Conservation (phyloP, 768 basidiomycete genomes). For the Cantharellus cinnabarinus region DNA sequence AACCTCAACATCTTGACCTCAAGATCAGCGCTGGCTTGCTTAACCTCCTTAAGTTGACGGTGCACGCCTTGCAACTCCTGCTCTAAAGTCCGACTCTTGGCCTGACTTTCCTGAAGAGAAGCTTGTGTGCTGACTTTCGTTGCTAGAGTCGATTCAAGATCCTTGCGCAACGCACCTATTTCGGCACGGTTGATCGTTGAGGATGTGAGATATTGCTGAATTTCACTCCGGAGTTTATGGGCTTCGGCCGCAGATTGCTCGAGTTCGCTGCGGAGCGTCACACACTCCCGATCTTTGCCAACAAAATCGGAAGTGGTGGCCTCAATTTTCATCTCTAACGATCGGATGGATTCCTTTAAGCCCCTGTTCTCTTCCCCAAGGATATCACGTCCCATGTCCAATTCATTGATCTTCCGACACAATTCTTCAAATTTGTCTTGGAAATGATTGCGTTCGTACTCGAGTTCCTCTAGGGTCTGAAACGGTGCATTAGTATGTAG, state of each 20-base stretch:
- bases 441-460: not conserved
- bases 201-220: not conserved
- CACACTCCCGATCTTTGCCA: not conserved
- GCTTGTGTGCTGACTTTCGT: not conserved
- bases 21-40: constrained; percentile 67
- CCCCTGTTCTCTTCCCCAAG: not conserved
- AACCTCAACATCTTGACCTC: constrained; percentile 62
- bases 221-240: not conserved
- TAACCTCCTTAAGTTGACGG: constrained; percentile 43
- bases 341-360: not conserved
- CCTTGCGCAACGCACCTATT: not conserved
- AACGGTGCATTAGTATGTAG: not conserved
- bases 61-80: constrained; percentile 41
- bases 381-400: not conserved
- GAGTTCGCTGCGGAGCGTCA: not conserved
- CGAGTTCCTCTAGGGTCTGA: not conserved
- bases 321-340: not conserved
- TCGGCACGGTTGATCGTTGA: not conserved
- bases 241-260: not conserved
- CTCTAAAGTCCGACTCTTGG: not conserved
- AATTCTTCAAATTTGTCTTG: not conserved
- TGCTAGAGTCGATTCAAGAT: not conserved
- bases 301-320: not conserved
- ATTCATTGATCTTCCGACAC: not conserved
- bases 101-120: not conserved